A percentile compares a stretch with the other conserved stretches of the same genome.
These are phyloP conservation scores for Cyberlindnera japonica DNA, from an alignment of 805 yeast species.

Conservation along the genomic window DNA sequence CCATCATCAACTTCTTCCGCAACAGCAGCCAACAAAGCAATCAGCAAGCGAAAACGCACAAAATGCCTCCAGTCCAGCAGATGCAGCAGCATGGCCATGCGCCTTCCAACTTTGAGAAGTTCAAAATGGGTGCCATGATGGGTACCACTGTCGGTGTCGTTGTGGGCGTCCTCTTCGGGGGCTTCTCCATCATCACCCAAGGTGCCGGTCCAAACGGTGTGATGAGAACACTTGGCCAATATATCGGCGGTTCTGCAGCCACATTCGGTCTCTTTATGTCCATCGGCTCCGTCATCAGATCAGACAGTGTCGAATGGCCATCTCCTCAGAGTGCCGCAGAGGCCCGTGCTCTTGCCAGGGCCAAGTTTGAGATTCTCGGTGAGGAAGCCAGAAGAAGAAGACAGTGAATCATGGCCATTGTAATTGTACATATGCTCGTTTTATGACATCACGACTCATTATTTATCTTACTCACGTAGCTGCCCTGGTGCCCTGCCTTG, in stretches of 20 bases:
- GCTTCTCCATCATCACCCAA: conserved; percentile 80
- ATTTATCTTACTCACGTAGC: not conserved
- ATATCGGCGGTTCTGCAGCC: conserved; percentile 93
- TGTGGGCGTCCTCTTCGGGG: conserved; percentile 92
- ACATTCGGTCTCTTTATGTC: conserved; percentile 97
- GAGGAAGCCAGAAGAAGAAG: conserved; percentile 24
- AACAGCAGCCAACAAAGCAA: no score
- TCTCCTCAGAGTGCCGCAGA: conserved; percentile 33
- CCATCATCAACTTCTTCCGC: no score
- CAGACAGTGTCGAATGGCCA: conserved; percentile 43
- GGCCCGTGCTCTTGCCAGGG: conserved; percentile 40
- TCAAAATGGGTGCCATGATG: conserved; percentile 98
- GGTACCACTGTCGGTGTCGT: conserved; percentile 84
- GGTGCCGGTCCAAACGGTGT: conserved; percentile 99
- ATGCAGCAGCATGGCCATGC: conserved; percentile 49
- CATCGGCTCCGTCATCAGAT: conserved; percentile 87
- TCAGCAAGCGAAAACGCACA: no score
- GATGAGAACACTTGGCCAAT: conserved; percentile 94
- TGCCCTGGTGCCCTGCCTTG: no score
- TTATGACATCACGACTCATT: no score
- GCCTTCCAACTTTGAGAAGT: conserved; percentile 90
- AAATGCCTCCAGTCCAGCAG: conserved; percentile 59
- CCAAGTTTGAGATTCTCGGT: conserved; percentile 33
- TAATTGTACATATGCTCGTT: no score
- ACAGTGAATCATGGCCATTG: no score